These are phyloP conservation scores for Teratosphaeria gauchensis DNA, from an alignment of 2,329 filamentous ascomycete species.

Conservation along the genomic window DNA sequence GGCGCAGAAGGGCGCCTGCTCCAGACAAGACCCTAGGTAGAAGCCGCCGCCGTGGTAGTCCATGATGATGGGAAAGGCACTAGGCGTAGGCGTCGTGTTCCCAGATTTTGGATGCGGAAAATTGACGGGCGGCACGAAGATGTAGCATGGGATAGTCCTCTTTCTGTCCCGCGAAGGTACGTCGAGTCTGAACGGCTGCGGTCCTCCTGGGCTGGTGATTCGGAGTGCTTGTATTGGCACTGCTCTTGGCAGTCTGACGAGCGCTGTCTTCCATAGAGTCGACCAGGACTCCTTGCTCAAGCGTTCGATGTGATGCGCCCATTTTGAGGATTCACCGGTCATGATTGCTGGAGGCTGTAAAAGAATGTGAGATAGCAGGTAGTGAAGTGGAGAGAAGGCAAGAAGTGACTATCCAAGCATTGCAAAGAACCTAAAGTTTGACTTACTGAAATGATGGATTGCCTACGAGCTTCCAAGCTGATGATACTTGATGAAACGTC, in stretches of 20 bases:
- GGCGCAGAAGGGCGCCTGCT: conserved; percentile 39
- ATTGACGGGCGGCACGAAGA: conserved; percentile 31
- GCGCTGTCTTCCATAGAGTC: conserved; percentile 8
- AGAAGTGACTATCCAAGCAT: neutral
- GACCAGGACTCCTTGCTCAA: conserved; percentile 6
- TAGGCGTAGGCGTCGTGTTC: conserved; percentile 11
- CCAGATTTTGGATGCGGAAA: conserved; percentile 11
- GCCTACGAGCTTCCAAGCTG: neutral
- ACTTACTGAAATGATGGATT: neutral
- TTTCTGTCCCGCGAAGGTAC: conserved; percentile 30
- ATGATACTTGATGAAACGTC: neutral
- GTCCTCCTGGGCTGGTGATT: conserved; percentile 30
- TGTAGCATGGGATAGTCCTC: conserved; percentile 30
- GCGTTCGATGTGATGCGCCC: neutral
- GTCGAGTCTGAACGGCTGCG: conserved; percentile 33
- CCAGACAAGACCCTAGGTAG: conserved; percentile 33
- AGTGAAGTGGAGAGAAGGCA: neutral
- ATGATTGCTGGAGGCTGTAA: neutral
- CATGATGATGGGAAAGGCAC: conserved; percentile 28
- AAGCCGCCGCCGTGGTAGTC: conserved; percentile 38
- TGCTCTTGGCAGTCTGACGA: conserved; percentile 6
- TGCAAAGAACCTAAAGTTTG: too few relatives aligned
- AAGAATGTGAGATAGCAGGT: neutral
- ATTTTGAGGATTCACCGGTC: neutral
- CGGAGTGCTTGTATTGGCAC: conserved; percentile 5